Percentiles rank a stretch among this genome's conserved stretches.
phyloP scores from a whole-genome alignment of 2,329 filamentous ascomycete species.

The Phialophora tarda region DNA sequence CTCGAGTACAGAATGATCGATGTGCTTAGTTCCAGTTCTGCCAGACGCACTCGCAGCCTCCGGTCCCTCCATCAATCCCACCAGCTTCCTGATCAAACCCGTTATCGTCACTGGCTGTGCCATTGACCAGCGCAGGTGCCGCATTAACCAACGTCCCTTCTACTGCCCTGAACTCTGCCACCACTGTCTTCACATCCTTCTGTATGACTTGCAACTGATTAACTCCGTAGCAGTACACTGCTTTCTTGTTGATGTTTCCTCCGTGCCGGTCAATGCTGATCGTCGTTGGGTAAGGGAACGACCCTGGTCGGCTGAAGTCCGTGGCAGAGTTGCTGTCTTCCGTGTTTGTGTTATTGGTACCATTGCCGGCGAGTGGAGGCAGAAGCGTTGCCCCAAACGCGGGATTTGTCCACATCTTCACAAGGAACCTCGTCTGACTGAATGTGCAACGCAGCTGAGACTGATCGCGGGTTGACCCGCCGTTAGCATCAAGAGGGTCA shows the following conservation, averaged over 20 bases:
- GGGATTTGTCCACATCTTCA: constrained; percentile 67
- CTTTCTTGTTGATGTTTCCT: constrained; percentile 59
- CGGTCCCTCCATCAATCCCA: constrained; percentile 64
- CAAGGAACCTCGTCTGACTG: constrained; percentile 64
- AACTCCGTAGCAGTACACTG: constrained; percentile 66
- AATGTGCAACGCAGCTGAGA: constrained; percentile 62
- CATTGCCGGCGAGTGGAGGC: constrained; percentile 26
- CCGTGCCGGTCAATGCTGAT: constrained; percentile 67
- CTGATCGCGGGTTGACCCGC: constrained; percentile 54
- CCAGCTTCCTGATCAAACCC: constrained; percentile 44
- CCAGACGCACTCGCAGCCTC: constrained; percentile 66
- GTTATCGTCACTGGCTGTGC: constrained; percentile 20
- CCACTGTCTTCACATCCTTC: constrained; percentile 51
- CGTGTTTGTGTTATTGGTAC: constrained; percentile 28
- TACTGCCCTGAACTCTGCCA: constrained; percentile 59
- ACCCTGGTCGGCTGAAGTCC: constrained; percentile 59
- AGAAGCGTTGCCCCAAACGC: constrained; percentile 43
- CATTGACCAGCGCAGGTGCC: constrained; percentile 53
- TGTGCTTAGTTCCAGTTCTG: constrained; percentile 53
- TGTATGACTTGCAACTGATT: constrained; percentile 56
- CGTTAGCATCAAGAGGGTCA: constrained; percentile 53
- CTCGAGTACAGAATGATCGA: background rate
- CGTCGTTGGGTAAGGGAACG: constrained; percentile 66
- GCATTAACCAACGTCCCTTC: constrained; percentile 60
- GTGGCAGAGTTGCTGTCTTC: constrained; percentile 47